Conservation (phyloP, 106 monocot genomes). For the Allium sativum region DNA sequence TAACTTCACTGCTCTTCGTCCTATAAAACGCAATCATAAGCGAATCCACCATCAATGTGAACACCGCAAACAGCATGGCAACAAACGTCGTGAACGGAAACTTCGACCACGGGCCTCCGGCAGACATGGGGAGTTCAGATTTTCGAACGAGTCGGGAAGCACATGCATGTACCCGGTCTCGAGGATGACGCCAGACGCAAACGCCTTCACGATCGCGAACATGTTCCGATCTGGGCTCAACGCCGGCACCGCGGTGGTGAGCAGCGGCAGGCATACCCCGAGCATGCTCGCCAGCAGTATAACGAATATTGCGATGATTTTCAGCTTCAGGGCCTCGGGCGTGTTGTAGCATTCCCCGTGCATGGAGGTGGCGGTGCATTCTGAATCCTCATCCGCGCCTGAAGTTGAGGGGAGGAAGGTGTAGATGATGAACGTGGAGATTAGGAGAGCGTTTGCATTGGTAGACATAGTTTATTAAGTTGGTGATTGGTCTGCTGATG, state of each 20-base stretch:
- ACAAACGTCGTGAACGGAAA: constrained; percentile 71
- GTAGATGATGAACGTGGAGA: not conserved
- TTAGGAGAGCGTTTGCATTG: not conserved
- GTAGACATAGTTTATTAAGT: not conserved
- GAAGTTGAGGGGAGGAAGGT: not conserved
- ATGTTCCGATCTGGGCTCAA: constrained; percentile 47
- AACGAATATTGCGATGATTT: constrained; percentile 38
- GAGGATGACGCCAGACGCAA: constrained; percentile 72
- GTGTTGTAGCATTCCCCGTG: constrained; percentile 47
- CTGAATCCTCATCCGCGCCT: not conserved
- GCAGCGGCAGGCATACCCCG: constrained; percentile 5
- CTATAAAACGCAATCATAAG: constrained; percentile 36
- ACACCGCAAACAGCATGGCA: constrained; percentile 52
- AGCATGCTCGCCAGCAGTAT: constrained; percentile 5
- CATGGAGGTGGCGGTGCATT: constrained; percentile 5
- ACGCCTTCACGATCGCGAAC: constrained; percentile 61
- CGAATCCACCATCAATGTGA: constrained; percentile 59
- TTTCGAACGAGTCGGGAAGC: constrained; percentile 44
- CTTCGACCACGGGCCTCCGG: constrained; percentile 34
- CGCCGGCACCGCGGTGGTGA: constrained; percentile 28
- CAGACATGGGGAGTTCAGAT: constrained; percentile 51
- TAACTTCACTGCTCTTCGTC: not conserved
- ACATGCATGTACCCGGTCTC: constrained; percentile 71
- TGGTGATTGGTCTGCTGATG: not conserved
- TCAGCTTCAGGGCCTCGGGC: constrained; percentile 35